phyloP scores from a whole-genome alignment of 2,329 filamentous ascomycete species.

The Aureobasidium uvarum region DNA sequence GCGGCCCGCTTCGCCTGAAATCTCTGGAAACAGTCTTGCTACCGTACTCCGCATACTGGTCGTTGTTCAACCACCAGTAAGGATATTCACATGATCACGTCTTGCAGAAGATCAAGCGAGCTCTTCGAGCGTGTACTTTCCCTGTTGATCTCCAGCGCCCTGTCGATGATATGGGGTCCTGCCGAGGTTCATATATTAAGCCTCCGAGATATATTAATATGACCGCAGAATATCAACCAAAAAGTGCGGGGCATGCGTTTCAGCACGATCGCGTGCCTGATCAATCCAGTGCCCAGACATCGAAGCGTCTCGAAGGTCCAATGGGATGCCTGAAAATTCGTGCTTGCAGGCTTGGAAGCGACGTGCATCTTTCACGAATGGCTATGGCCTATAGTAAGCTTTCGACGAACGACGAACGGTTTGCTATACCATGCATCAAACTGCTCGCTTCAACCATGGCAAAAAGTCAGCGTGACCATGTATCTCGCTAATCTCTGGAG shows the following conservation, averaged over 20 bases:
- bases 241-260: slow-evolving; percentile 1
- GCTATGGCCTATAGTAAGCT: background rate
- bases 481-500: background rate
- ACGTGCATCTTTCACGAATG: background rate
- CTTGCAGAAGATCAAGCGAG: background rate
- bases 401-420: background rate
- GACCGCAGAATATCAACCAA: background rate
- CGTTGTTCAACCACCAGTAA: background rate
- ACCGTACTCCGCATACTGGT: background rate
- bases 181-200: background rate
- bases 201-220: background rate
- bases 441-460: background rate
- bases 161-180: background rate
- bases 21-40: no score
- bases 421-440: background rate
- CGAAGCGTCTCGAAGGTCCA: background rate
- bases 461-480: background rate
- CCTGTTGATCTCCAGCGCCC: background rate
- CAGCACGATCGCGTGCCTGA: slow-evolving; percentile 3
- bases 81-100: background rate
- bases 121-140: no score
- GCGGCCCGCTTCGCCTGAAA: background rate
- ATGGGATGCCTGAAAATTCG: background rate
- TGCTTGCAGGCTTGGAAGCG: background rate
- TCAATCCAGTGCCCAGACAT: background rate